Conservation (phyloP, 2,329 filamentous ascomycete species). For the Fusarium nodosum region DNA sequence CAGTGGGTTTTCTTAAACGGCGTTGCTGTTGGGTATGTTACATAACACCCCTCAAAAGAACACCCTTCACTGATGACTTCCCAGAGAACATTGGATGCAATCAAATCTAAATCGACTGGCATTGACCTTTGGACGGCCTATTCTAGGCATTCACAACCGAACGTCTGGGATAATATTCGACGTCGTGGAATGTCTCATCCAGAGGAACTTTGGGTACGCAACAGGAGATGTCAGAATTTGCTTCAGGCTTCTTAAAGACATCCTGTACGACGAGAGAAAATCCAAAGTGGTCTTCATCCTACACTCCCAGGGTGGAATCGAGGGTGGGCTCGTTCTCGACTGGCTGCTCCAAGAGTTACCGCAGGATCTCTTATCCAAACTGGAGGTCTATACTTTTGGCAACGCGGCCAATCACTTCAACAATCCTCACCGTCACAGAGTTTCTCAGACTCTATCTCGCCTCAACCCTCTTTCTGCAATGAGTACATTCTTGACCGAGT, state of each 20-base stretch:
- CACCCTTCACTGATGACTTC: conserved; percentile 22
- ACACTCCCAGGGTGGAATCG: conserved; percentile 83
- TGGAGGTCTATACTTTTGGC: conserved; percentile 85
- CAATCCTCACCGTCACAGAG: conserved; percentile 72
- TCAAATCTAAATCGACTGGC: conserved; percentile 79
- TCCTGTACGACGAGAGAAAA: conserved; percentile 71
- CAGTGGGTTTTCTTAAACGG: conserved; percentile 88
- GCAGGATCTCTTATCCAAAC: conserved; percentile 73
- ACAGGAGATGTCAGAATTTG: conserved; percentile 76
- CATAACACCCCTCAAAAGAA: neutral
- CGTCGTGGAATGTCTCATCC: conserved; percentile 80
- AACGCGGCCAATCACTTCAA: conserved; percentile 87
- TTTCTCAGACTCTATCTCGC: conserved; percentile 57
- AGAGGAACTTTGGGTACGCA: conserved; percentile 80
- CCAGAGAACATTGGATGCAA: conserved; percentile 74
- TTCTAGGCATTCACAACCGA: conserved; percentile 81
- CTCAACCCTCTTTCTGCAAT: conserved; percentile 55
- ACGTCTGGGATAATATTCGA: conserved; percentile 83
- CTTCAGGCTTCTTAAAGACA: conserved; percentile 72
- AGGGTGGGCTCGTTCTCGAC: conserved; percentile 79
- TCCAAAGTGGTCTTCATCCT: conserved; percentile 80
- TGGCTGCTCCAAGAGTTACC: conserved; percentile 81
- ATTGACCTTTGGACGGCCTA: conserved; percentile 76
- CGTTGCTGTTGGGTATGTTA: conserved; percentile 71
- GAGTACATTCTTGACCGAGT: conserved; percentile 55